Evolutionary conservation across 2,329 filamentous ascomycete genomes (phyloP).

Genomic region (Pyricularia grisea): DNA sequence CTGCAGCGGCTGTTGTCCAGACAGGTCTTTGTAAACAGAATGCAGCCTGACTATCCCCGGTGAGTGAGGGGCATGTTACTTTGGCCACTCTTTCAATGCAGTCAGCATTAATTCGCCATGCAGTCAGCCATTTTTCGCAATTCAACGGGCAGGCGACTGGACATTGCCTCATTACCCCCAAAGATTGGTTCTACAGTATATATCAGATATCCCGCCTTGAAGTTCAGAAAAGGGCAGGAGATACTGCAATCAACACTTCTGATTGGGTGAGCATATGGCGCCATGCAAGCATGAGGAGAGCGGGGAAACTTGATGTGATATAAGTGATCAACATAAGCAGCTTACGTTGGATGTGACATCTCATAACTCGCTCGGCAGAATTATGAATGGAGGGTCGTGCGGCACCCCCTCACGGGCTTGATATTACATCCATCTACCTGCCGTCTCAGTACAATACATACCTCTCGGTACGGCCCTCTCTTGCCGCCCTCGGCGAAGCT

Average conservation of each 20-base stretch:
- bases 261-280: background rate
- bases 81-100: background rate
- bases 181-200: background rate
- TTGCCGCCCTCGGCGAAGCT: background rate
- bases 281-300: background rate
- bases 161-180: background rate
- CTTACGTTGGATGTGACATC: background rate
- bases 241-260: background rate
- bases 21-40: background rate
- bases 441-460: background rate
- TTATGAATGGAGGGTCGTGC: background rate
- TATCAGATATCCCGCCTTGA: background rate
- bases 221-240: background rate
- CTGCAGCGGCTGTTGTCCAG: background rate
- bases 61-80: background rate
- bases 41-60: background rate
- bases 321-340: background rate
- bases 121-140: background rate
- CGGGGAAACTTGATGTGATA: background rate
- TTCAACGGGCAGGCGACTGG: background rate
- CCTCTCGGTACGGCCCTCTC: background rate
- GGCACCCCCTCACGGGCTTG: too few species aligned
- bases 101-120: background rate
- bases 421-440: background rate
- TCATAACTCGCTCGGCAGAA: background rate